phyloP scores from a whole-genome alignment of 2,329 filamentous ascomycete species.

The Chrysosporium queenslandicum region DNA sequence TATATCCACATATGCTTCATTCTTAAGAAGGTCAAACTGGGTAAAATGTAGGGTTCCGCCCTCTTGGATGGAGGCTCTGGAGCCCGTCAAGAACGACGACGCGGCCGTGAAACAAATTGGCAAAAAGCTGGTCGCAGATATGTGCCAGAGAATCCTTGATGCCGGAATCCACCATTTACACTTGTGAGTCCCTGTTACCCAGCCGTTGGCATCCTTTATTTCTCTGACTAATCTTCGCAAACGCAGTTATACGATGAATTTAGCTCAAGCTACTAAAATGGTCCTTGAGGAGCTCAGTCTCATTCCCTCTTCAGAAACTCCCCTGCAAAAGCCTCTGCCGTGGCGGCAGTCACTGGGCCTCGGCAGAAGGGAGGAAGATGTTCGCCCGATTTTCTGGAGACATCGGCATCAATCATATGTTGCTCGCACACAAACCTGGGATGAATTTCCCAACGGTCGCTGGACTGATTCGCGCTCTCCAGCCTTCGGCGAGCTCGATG shows the following conservation, averaged over 20 bases:
- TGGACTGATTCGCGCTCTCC: conserved; percentile 97
- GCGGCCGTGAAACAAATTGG: conserved; percentile 82
- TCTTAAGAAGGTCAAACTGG: conserved; percentile 80
- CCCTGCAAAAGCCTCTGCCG: conserved; percentile 78
- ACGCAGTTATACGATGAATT: conserved; percentile 85
- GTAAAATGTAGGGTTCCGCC: conserved; percentile 77
- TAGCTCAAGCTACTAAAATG: conserved; percentile 88
- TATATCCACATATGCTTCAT: conserved; percentile 90
- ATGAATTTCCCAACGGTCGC: conserved; percentile 96
- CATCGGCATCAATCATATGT: conserved; percentile 95
- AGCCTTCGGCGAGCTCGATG: conserved; percentile 88
- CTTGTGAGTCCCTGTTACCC: conserved; percentile 54
- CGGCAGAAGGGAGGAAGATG: conserved; percentile 82
- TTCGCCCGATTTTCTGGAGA: conserved; percentile 96
- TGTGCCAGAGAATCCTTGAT: conserved; percentile 78
- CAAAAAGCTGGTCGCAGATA: conserved; percentile 72
- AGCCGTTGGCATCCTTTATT: not conserved
- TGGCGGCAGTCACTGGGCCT: conserved; percentile 93
- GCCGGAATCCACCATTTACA: conserved; percentile 81
- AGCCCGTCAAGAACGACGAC: conserved; percentile 95
- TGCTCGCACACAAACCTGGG: conserved; percentile 92
- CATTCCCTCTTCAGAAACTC: conserved; percentile 65
- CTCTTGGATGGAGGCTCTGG: conserved; percentile 68
- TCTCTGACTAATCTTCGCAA: not conserved
- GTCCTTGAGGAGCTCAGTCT: conserved; percentile 82